phyloP scores from a whole-genome alignment of 257 asterid genomes.

The Dorcoceras hygrometricum region DNA sequence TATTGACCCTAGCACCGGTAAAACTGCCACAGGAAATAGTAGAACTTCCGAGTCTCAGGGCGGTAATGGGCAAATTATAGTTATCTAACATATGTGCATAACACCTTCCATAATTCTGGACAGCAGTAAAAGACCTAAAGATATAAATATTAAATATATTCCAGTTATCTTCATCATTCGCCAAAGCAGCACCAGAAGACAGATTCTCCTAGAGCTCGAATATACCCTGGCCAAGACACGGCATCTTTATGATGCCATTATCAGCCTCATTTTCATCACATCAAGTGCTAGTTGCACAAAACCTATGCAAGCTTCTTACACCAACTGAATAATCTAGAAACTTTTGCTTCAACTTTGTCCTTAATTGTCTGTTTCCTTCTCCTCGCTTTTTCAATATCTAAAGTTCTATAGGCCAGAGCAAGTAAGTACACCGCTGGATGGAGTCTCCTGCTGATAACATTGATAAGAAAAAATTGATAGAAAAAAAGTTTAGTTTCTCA shows the following conservation, averaged over 20 bases:
- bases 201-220: too few species aligned
- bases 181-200: too few species aligned
- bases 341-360: slow-evolving; percentile 54
- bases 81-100: too few species aligned
- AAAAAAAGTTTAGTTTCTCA: slow-evolving; percentile 12
- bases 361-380: slow-evolving; percentile 48
- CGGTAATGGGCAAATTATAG: too few species aligned
- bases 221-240: too few species aligned
- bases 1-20: too few species aligned
- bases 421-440: slow-evolving; percentile 94
- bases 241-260: neutral
- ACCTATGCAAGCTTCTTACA: slow-evolving; percentile 46
- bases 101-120: too few species aligned
- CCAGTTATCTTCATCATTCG: too few species aligned
- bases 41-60: too few species aligned
- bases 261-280: slow-evolving; percentile 22
- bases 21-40: too few species aligned
- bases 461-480: slow-evolving; percentile 21
- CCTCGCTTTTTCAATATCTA: slow-evolving; percentile 74
- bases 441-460: slow-evolving; percentile 68
- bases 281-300: slow-evolving; percentile 15
- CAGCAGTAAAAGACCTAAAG: too few species aligned
- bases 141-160: too few species aligned
- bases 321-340: slow-evolving; percentile 57
- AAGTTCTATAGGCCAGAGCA: slow-evolving; percentile 84